Conservation (phyloP, 2,329 filamentous ascomycete genomes). For the Scolecobasidium constrictum region DNA sequence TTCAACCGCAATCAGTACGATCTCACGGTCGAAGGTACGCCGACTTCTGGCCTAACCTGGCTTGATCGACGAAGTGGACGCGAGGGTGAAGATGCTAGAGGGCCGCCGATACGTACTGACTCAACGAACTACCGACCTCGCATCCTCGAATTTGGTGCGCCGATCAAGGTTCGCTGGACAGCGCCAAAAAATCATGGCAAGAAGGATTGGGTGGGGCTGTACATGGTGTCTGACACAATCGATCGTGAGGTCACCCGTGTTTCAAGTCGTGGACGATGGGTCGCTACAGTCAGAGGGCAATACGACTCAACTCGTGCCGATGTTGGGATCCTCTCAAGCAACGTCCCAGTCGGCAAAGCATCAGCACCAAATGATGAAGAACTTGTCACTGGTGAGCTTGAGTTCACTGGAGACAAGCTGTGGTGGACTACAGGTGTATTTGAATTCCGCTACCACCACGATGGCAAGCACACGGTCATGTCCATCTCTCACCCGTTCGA, state of each 20-base stretch:
- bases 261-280: conserved; percentile 80
- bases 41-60: conserved; percentile 34
- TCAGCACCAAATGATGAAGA: conserved; percentile 37
- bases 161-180: conserved; percentile 82
- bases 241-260: conserved; percentile 77
- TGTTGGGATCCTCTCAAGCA: conserved; percentile 60
- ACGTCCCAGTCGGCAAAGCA: conserved; percentile 44
- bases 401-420: conserved; percentile 84
- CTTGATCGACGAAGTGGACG: conserved; percentile 57
- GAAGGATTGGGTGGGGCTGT: conserved; percentile 91
- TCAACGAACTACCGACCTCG: conserved; percentile 69
- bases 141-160: conserved; percentile 78
- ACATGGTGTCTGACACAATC: conserved; percentile 89
- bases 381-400: conserved; percentile 59
- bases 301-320: conserved; percentile 71
- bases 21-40: conserved; percentile 59
- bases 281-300: conserved; percentile 63
- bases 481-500: conserved; percentile 89
- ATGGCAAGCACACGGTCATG: conserved; percentile 87
- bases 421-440: conserved; percentile 97
- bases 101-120: conserved; percentile 48
- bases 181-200: conserved; percentile 80
- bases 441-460: conserved; percentile 94
- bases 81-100: conserved; percentile 59
- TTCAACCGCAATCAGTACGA: conserved; percentile 72